Conservation (phyloP, 306 rosid genomes). For the Dryas alaskensis region DNA sequence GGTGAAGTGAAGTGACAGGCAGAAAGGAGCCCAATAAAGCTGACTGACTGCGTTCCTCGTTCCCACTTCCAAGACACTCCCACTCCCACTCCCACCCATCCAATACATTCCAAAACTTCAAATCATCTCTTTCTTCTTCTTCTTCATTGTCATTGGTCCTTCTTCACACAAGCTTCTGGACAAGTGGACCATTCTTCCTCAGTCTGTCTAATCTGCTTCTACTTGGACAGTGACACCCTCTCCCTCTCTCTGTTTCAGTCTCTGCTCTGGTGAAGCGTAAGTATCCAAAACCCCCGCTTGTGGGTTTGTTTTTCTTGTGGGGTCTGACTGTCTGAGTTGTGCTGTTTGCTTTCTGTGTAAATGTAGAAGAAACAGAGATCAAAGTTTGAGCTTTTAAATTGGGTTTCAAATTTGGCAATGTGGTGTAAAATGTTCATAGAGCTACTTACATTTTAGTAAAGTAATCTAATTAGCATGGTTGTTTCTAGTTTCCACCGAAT, state of each 20-base stretch:
- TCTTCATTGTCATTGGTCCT: too few relatives aligned
- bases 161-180: too few relatives aligned
- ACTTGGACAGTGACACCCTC: not conserved
- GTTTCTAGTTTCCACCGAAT: too few relatives aligned
- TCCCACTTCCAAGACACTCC: not conserved
- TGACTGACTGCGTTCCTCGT: not conserved
- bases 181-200: too few relatives aligned
- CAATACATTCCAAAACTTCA: too few relatives aligned
- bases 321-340: not conserved
- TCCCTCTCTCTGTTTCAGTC: not conserved
- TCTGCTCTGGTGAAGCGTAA: not conserved
- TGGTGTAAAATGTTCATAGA: not conserved
- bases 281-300: not conserved
- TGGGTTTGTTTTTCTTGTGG: not conserved
- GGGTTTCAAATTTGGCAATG: not conserved
- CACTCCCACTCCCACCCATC: not conserved
- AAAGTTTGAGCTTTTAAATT: not conserved
- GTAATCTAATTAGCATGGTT: not conserved
- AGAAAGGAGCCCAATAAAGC: not conserved
- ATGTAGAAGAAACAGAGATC: not conserved
- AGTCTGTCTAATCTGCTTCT: not conserved
- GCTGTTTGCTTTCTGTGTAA: conserved; percentile 11
- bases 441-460: not conserved
- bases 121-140: not conserved
- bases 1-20: not conserved